phyloP scores from a whole-genome alignment of 2,329 filamentous ascomycete genomes.

The Cephalotrichum gorgonifer region DNA sequence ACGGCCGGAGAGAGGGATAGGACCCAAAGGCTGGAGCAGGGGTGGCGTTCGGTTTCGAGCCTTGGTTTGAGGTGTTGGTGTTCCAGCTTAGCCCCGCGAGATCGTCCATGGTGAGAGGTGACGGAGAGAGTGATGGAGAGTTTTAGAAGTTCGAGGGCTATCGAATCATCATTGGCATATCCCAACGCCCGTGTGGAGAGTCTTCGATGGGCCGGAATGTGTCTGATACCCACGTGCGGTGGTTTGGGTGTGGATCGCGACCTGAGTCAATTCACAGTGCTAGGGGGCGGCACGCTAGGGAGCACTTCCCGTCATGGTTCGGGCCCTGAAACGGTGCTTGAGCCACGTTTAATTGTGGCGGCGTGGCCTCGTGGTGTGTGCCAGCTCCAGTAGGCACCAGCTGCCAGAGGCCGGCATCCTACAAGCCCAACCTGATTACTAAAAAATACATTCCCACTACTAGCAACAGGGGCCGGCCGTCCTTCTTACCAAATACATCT shows the following conservation, averaged over 20 bases:
- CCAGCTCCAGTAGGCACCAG: too few relatives aligned
- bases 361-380: not conserved
- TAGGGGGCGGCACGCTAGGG: not conserved
- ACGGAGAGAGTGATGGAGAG: not conserved
- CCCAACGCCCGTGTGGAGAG: not conserved
- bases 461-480: too few relatives aligned
- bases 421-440: too few relatives aligned
- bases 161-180: slow-evolving; percentile 1
- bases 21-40: slow-evolving; percentile 31
- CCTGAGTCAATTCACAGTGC: not conserved
- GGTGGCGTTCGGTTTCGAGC: slow-evolving; percentile 27
- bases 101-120: slow-evolving; percentile 43
- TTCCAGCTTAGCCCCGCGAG: slow-evolving; percentile 52
- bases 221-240: not conserved
- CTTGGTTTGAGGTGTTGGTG: slow-evolving; percentile 21
- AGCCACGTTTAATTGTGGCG: not conserved
- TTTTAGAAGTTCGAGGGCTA: not conserved
- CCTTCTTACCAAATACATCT: too few relatives aligned
- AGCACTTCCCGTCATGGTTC: not conserved
- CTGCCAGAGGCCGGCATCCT: too few relatives aligned
- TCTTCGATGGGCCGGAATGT: not conserved
- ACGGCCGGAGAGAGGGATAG: slow-evolving; percentile 43
- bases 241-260: not conserved
- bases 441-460: too few relatives aligned
- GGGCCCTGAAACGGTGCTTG: too few relatives aligned